Conservation (phyloP, 306 rosid genomes). For the Sindora glabra region DNA sequence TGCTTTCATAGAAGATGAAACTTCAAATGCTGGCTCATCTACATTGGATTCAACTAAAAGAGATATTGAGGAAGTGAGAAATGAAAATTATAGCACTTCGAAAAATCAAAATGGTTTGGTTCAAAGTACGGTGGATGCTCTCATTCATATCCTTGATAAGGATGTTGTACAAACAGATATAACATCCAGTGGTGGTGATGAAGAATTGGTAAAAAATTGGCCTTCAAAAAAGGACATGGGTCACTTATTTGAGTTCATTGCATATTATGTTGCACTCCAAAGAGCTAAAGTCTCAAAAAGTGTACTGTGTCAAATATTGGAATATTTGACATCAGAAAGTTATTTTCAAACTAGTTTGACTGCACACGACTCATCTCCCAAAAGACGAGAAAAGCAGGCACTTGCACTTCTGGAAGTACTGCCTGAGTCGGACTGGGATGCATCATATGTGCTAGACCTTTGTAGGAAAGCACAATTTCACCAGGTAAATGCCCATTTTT, state of each 20-base stretch:
- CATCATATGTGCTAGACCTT: slow-evolving; percentile 57
- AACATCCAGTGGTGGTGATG: slow-evolving; percentile 26
- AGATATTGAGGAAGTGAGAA: slow-evolving; percentile 17
- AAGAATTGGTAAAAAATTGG: slow-evolving; percentile 38
- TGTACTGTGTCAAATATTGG: slow-evolving; percentile 62
- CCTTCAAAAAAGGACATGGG: slow-evolving; percentile 63
- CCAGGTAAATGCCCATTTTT: slow-evolving; percentile 47
- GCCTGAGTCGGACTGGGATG: slow-evolving; percentile 76
- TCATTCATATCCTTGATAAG: slow-evolving; percentile 48
- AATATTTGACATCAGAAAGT: slow-evolving; percentile 58
- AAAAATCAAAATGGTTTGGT: slow-evolving; percentile 40
- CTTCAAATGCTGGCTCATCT: slow-evolving; percentile 28
- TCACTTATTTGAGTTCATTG: slow-evolving; percentile 69
- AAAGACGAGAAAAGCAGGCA: slow-evolving; percentile 77
- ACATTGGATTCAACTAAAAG: slow-evolving; percentile 29
- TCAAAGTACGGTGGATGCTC: slow-evolving; percentile 72
- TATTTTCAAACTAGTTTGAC: slow-evolving; percentile 28
- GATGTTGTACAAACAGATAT: slow-evolving; percentile 36
- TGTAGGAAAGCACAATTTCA: slow-evolving; percentile 70
- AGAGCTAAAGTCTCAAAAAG: slow-evolving; percentile 60
- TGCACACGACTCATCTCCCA: slow-evolving; percentile 30
- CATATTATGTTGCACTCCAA: slow-evolving; percentile 67
- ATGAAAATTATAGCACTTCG: slow-evolving; percentile 25
- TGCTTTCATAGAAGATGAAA: slow-evolving; percentile 59
- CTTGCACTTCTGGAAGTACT: slow-evolving; percentile 76